phyloP scores from a whole-genome alignment of 208 protist genomes.

The Wallacemonas sp. region DNA sequence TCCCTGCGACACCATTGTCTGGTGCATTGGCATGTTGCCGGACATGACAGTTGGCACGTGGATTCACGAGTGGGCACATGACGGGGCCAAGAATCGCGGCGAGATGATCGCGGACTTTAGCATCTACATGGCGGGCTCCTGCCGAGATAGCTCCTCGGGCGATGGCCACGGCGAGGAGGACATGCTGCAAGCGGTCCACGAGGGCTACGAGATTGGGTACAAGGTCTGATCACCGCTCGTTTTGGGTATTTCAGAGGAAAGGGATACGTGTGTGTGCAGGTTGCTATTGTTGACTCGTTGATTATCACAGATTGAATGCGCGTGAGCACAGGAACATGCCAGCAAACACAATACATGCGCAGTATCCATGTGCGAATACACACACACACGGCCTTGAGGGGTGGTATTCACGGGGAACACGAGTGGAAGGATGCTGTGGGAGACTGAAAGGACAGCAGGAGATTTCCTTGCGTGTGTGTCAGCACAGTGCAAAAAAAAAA shows the following conservation, averaged over 20 bases:
- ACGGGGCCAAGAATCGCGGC: slow-evolving; percentile 72
- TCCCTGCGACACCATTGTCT: slow-evolving; percentile 86
- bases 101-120: slow-evolving; percentile 81
- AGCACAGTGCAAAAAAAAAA: too few relatives aligned
- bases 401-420: too few relatives aligned
- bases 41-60: slow-evolving; percentile 79
- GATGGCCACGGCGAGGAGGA: slow-evolving; percentile 87
- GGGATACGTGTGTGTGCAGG: too few relatives aligned
- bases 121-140: slow-evolving; percentile 78
- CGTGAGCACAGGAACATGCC: too few relatives aligned
- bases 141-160: slow-evolving; percentile 71
- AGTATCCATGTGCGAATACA: too few relatives aligned
- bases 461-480: too few relatives aligned
- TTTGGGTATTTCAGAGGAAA: slow-evolving; percentile 16
- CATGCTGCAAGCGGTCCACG: slow-evolving; percentile 77
- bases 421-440: too few relatives aligned
- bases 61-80: slow-evolving; percentile 89
- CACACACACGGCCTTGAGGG: too few relatives aligned
- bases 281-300: slow-evolving; percentile 12
- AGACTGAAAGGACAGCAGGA: too few relatives aligned
- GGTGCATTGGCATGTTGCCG: slow-evolving; percentile 82
- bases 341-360: too few relatives aligned
- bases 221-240: slow-evolving; percentile 61
- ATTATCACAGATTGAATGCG: too few relatives aligned
- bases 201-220: slow-evolving; percentile 84